A percentile compares a stretch with the other conserved stretches of the same genome.
phyloP scores from a whole-genome alignment of 495 filamentous ascomycete genomes.

The Zalerion maritima region DNA sequence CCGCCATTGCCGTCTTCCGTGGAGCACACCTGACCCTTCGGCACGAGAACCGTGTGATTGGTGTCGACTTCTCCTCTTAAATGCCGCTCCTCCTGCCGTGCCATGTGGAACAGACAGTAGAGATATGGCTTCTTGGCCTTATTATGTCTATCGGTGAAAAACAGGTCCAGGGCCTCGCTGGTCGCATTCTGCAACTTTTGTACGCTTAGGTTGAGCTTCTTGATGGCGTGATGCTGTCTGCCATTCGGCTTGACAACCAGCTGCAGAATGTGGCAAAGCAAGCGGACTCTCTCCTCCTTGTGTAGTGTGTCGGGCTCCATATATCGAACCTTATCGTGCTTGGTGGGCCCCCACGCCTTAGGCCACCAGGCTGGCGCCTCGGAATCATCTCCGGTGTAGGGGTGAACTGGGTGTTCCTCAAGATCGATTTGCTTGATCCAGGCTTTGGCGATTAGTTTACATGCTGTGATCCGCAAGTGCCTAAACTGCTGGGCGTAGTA shows the following conservation, averaged over 20 bases:
- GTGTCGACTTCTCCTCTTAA: slow-evolving; percentile 34
- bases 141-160: slow-evolving; percentile 10
- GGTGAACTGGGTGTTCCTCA: slow-evolving; percentile 54
- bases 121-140: slow-evolving; percentile 13
- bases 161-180: slow-evolving; percentile 12
- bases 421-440: slow-evolving; percentile 58
- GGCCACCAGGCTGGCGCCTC: slow-evolving; percentile 60
- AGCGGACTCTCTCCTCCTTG: slow-evolving; percentile 38
- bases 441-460: slow-evolving; percentile 46
- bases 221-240: slow-evolving; percentile 3
- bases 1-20: too few species aligned
- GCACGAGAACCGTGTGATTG: too few species aligned
- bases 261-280: slow-evolving; percentile 37
- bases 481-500: slow-evolving; percentile 41
- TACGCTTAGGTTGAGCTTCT: too few species aligned
- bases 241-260: slow-evolving; percentile 8
- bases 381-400: slow-evolving; percentile 48
- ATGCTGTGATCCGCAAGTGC: slow-evolving; percentile 44
- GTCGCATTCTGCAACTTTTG: slow-evolving; percentile 15
- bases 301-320: slow-evolving; percentile 58
- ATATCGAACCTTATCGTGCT: slow-evolving; percentile 25
- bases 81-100: slow-evolving; percentile 36
- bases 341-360: slow-evolving; percentile 15
- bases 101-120: slow-evolving; percentile 39
- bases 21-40: too few species aligned